Evolutionary conservation across 768 basidiomycete genomes (phyloP), one percentile per base, ranked within the genome.

Genomic region (Amanita subjunquillea): DNA sequence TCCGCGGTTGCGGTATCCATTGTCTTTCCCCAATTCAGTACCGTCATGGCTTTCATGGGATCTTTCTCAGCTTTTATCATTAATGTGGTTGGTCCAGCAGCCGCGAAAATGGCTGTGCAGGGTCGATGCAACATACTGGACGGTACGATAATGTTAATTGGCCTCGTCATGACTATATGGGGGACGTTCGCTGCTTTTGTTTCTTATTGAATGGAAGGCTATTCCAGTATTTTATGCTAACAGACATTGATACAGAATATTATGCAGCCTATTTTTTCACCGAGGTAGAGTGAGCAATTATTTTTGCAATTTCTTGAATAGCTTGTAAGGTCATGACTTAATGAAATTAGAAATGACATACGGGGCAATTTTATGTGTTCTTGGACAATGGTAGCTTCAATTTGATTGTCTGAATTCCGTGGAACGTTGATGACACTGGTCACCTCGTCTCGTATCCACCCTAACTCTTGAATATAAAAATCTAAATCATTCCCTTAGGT

Each of bases 41-140:
- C 82, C 4, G 71, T 85, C 66, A 91, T 93, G 87, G 88, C 91
- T 1, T 88, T 96, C 65, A 71, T 97, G 49, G 94, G 94, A 2
- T 84, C 89, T n/a, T 91, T 91, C 65, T 83, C 85, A 34, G 87
- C 91, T 0, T 83, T 83, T 57, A 69, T 83, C 60, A 74, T 91
- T 22, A 87, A 86, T 56, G 76, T 88, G 22, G 81, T 90, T 54
- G 80, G 85, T 8, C 93, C 91, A 4, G 71, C 94, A 37, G 70
- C 78, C 23, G 86, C 85, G 4, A 87, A 87, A 62, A 69, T 85
- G 13, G 74, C 72, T 46, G 68, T 91, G 53, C 70, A 75, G 22
- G 69, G 76, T 3, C 69, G 63, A 40, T 79, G 77, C 56, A 62
- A 67, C 10, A 45, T 68, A 40, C 67, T 79, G 43, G 90, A 93